Evolutionary conservation across 2,329 filamentous ascomycete genomes (phyloP), one percentile per base, ranked within the genome.

Genomic region (Fusarium decemcellulare): DNA sequence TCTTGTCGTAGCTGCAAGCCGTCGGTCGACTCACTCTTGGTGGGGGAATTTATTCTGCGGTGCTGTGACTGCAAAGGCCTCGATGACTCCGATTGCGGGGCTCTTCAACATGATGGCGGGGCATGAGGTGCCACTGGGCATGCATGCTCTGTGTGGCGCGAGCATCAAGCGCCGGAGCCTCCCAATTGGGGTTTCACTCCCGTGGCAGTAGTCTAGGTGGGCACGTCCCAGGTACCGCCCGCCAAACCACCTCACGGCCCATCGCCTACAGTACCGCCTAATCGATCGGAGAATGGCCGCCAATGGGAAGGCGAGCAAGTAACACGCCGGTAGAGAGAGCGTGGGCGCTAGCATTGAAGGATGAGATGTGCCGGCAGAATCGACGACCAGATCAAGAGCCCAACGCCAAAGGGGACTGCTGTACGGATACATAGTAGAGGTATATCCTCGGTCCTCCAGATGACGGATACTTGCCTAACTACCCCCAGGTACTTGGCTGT

Each of bases 31-130:
- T 63, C 50, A 43, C 48, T 61, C 52, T 65, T 65, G 56, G 70
- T 59, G 51, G 61, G 70, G 64, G 66, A 65, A 65, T 72, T 71
- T 74, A 70, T 72, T 67, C 61, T 70, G 60, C 48, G 61, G 61
- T 74, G 72, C 39, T 42, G 15, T 16, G 14, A 42, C 32, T 34
- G 59, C 47, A 42, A 55, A 40, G 50, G 16, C 52, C 36, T 59
- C 30, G 54, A 67, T 65, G 71, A 71, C 72, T 74, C 72, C 72
- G 72, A 72, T 65, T 72, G 72, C 72, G 72, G 72, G 72, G 72
- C 71, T 70, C 36, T 46, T 60, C 60, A 64, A 60, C 56, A 73
- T 59, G 61, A 73, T 71, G 71, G 71, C 69, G 71, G 71, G 71
- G 71, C 68, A 65, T 46, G 27, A 23, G 23, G 23, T 23, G 23